Conservation (phyloP, 331 rosid species). For the Acacia concinna region DNA sequence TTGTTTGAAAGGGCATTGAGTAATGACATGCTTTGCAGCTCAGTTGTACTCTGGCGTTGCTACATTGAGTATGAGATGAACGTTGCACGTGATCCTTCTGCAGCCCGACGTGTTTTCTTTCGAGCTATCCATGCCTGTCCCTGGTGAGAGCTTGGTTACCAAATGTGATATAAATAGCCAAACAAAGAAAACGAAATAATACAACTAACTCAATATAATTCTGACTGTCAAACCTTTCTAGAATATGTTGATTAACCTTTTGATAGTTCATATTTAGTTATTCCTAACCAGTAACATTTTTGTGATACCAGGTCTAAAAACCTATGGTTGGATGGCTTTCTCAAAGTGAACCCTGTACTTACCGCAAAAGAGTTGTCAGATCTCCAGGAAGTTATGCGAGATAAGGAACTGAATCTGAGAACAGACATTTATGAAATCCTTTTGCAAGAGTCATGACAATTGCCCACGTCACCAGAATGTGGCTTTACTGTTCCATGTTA, state of each 20-base stretch:
- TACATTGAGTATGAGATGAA: conserved; percentile 71
- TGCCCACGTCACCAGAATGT: conserved; percentile 1
- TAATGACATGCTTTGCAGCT: conserved; percentile 52
- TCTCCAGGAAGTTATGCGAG: conserved; percentile 97
- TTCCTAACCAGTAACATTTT: not conserved
- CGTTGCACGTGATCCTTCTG: conserved; percentile 57
- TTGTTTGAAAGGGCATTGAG: conserved; percentile 83
- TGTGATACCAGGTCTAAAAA: conserved; percentile 70
- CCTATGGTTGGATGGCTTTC: conserved; percentile 93
- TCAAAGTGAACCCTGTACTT: conserved; percentile 60
- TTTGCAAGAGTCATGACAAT: conserved; percentile 55
- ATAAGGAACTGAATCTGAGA: conserved; percentile 88
- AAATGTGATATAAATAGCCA: not conserved
- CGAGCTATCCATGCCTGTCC: conserved; percentile 98
- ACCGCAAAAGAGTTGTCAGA: conserved; percentile 87
- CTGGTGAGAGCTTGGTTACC: conserved; percentile 56
- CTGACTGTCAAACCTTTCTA: not conserved
- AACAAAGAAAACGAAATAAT: not conserved
- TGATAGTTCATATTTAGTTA: not conserved
- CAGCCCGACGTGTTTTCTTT: conserved; percentile 80
- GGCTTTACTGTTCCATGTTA: not conserved
- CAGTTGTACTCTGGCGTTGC: conserved; percentile 88
- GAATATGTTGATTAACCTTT: not conserved
- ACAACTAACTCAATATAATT: not conserved
- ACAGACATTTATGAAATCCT: conserved; percentile 95